These are phyloP conservation scores for Euphorbia peplus DNA, from an alignment of 345 rosid genomes.

Conservation along the genomic window DNA sequence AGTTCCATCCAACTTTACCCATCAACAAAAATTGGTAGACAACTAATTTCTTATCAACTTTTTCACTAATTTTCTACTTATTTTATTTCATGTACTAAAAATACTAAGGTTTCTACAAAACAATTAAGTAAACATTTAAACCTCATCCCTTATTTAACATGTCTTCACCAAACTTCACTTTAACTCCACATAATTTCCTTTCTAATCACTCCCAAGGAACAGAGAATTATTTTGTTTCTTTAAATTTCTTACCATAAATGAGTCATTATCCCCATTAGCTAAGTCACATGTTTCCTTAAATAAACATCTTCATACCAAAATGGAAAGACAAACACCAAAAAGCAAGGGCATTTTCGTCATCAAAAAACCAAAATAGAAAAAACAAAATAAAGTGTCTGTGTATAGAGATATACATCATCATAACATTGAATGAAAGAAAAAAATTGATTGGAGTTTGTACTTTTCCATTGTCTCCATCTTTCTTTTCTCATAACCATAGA, in stretches of 20 bases:
- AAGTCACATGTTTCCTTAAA: not conserved
- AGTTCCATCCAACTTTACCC: too few relatives aligned
- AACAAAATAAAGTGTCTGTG: not conserved
- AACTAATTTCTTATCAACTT: too few relatives aligned
- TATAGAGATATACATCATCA: not conserved
- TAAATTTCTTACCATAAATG: not conserved
- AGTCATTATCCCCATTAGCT: not conserved
- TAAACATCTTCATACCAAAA: not conserved
- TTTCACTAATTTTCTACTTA: too few relatives aligned
- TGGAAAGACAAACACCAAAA: not conserved
- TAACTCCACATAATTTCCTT: not conserved
- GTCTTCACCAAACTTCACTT: too few relatives aligned
- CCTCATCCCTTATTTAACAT: too few relatives aligned
- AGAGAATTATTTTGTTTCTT: too few relatives aligned
- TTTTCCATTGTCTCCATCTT: conserved; percentile 19
- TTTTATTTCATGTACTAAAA: too few relatives aligned
- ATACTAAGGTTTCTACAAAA: too few relatives aligned
- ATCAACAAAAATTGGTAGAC: too few relatives aligned
- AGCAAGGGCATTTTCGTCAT: conserved; percentile 14
- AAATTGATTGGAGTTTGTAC: conserved; percentile 19
- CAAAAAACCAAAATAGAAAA: too few relatives aligned
- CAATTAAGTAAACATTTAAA: too few relatives aligned
- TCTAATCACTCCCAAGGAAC: not conserved
- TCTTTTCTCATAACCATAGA: conserved; percentile 7
- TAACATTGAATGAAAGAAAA: not conserved